Evolutionary conservation across 2,329 filamentous ascomycete species (phyloP), one percentile per base, ranked within the genome.

Genomic region (Neoscytalidium dimidiatum): DNA sequence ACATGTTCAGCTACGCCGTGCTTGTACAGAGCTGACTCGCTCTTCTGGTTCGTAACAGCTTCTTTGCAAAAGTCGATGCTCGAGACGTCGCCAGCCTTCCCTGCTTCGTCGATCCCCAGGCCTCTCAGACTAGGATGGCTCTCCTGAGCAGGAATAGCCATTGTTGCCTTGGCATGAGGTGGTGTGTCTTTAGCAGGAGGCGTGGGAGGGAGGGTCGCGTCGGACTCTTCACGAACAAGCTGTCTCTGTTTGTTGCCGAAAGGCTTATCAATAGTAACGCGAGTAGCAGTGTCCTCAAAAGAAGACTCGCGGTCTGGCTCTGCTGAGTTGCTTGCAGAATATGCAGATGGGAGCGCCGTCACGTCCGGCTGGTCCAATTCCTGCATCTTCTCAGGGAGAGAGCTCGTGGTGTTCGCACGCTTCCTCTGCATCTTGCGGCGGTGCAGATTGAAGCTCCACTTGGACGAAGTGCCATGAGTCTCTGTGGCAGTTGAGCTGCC

Each of bases 141-240:
- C 29, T 48, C 38, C 23, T 38, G 26, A 48, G 48, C 26, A 28
- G 29, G 60, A 41, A 23, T 46, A 44, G 35, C 21, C 9, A 21
- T 21, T 13, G 28, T 14, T n/a, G 11, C 13, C 35, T 66, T 68
- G 46, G 53, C 26, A 3, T 71, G 62, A 1, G 77, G 78, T 33
- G 80, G 80, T 0, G 80, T 82, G 65, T 81, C 77, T 64, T 82
- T 82, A 14, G 75, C 71, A 5, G 79, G 79, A 21, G 80, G 80
- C 2, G 79, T 81, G 4, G 80, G 79, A 9, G 63, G 33, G 8
- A 64, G 60, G 21, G 66, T 67, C n/a, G 69, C 68, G 19, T 65
- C 62, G 0, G 69, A 68, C 4, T 62, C 60, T 33, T 35, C 28
- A 48, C 31, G 28, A 21, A 21, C 41, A 17, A 46, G 28, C n/a